A percentile compares a stretch with the other conserved stretches of the same genome.
phyloP scores from a whole-genome alignment of 192 early-diverging fungal genomes.

The Backusella tuberculispora region DNA sequence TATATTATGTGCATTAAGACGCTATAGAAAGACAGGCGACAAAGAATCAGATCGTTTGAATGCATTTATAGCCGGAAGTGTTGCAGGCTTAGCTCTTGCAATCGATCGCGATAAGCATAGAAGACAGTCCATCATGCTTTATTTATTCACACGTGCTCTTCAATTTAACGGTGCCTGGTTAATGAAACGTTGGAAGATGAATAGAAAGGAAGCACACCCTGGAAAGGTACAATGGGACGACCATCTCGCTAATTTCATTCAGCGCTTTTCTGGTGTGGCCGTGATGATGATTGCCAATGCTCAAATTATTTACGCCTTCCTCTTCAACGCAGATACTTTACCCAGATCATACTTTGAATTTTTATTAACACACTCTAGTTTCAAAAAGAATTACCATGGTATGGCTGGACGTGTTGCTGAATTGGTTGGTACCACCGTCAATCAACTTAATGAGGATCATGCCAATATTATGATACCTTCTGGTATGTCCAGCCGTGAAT shows the following conservation, averaged over 20 bases:
- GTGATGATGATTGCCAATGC: constrained; percentile 55
- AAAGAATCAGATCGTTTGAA: constrained; percentile 58
- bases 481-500: constrained; percentile 53
- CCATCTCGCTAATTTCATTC: constrained; percentile 44
- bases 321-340: constrained; percentile 60
- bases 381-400: constrained; percentile 45
- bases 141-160: constrained; percentile 62
- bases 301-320: constrained; percentile 53
- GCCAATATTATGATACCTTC: constrained; percentile 47
- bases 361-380: constrained; percentile 50
- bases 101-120: constrained; percentile 64
- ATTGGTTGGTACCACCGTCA: constrained; percentile 29
- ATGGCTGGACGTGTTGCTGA: constrained; percentile 50
- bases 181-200: constrained; percentile 60
- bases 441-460: constrained; percentile 32
- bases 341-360: constrained; percentile 62
- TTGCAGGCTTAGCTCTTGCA: constrained; percentile 62
- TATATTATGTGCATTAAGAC: constrained; percentile 63
- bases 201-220: constrained; percentile 37
- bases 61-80: constrained; percentile 64
- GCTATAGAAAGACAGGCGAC: constrained; percentile 41
- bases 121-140: constrained; percentile 65
- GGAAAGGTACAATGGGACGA: constrained; percentile 49
- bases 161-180: constrained; percentile 67
- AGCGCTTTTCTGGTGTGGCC: constrained; percentile 43